Percentiles rank a stretch among this genome's conserved stretches.
phyloP scores from a whole-genome alignment of 257 asterid species.

The Scutellaria baicalensis region DNA sequence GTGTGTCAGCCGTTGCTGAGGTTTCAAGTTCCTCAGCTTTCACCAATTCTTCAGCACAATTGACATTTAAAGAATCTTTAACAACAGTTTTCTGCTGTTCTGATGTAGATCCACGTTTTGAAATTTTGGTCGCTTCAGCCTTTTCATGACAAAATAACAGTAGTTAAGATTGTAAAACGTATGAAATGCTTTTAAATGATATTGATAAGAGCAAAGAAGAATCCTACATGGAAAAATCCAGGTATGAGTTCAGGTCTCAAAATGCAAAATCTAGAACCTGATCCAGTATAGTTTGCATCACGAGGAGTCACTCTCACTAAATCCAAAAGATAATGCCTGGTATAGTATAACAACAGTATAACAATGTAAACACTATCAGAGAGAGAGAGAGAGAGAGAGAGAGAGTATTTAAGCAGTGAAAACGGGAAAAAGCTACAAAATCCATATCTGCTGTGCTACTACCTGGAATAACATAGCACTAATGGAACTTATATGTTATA shows the following conservation, averaged over 20 bases:
- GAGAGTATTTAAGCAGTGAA: not conserved
- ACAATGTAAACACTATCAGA: not conserved
- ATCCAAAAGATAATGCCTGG: constrained; percentile 89
- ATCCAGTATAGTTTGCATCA: constrained; percentile 73
- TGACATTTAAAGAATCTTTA: constrained; percentile 30
- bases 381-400: not conserved
- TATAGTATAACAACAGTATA: not conserved
- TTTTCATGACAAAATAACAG: constrained; percentile 18
- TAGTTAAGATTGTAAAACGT: constrained; percentile 3
- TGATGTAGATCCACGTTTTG: constrained; percentile 29
- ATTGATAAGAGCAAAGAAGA: not conserved
- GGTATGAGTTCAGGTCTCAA: constrained; percentile 80
- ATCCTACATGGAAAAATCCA: constrained; percentile 62
- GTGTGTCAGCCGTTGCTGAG: constrained; percentile 23
- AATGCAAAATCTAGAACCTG: constrained; percentile 81
- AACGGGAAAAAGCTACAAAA: not conserved
- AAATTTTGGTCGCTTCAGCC: constrained; percentile 55
- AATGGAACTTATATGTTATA: not conserved
- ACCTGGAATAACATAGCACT: not conserved
- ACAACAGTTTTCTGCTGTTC: constrained; percentile 28
- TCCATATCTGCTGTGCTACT: not conserved
- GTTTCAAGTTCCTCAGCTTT: constrained; percentile 21
- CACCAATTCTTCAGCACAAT: constrained; percentile 27
- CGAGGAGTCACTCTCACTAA: constrained; percentile 97
- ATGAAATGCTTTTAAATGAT: not conserved